Evolutionary conservation across 306 rosid genomes (phyloP).

Genomic region (Adenanthera pavonina): DNA sequence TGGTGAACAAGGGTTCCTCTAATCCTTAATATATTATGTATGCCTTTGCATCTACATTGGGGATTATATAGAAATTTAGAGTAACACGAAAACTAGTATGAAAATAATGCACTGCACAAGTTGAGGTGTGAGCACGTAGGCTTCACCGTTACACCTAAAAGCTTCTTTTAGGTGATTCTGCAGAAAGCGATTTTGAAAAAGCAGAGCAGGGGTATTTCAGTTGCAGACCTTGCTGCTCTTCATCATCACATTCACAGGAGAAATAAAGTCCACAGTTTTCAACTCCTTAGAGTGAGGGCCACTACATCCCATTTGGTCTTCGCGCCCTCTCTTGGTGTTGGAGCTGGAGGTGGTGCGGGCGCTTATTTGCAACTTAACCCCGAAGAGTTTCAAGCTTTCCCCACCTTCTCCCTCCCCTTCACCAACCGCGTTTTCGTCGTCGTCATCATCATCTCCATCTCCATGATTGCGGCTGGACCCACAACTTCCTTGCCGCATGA

Average conservation of each 20-base stretch:
- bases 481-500: constrained; percentile 53
- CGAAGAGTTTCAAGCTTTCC: constrained; percentile 79
- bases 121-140: neutral
- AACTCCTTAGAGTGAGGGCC: constrained; percentile 55
- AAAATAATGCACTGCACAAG: neutral
- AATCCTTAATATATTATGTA: neutral
- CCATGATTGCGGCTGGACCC: constrained; percentile 42
- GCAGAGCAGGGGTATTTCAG: constrained; percentile 28
- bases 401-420: constrained; percentile 13
- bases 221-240: constrained; percentile 64
- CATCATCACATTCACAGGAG: constrained; percentile 39
- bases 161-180: too few relatives aligned
- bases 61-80: neutral
- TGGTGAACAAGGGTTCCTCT: neutral
- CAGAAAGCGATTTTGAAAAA: neutral
- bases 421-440: constrained; percentile 36
- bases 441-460: neutral
- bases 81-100: neutral
- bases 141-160: neutral
- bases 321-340: constrained; percentile 44
- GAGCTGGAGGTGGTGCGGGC: neutral
- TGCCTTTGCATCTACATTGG: neutral
- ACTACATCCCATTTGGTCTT: constrained; percentile 53
- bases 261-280: constrained; percentile 55
- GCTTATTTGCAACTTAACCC: constrained; percentile 71